A percentile compares a stretch with the other conserved stretches of the same genome.
Conservation (phyloP, 805 yeast species). For the Myxozyma sirexii region DNA sequence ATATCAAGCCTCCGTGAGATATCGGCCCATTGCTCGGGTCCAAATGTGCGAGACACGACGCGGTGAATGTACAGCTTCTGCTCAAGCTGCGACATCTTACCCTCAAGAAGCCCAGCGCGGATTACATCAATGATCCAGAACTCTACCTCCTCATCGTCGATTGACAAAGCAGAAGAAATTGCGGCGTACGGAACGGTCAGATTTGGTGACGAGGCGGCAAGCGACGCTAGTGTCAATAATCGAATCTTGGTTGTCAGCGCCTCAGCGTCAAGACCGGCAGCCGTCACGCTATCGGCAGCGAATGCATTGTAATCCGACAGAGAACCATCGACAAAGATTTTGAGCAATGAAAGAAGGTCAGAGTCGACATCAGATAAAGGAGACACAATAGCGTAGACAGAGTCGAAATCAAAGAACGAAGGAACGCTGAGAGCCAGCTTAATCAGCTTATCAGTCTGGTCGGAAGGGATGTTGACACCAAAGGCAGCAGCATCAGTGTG, state of each 20-base stretch:
- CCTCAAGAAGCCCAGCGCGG: constrained; percentile 48
- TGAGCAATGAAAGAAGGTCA: constrained; percentile 38
- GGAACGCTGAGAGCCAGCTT: constrained; percentile 16
- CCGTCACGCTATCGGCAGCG: constrained; percentile 6
- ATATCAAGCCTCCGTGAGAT: constrained; percentile 41
- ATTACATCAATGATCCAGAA: constrained; percentile 47
- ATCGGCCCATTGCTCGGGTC: constrained; percentile 45
- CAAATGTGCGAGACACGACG: constrained; percentile 44
- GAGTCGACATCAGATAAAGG: constrained; percentile 11
- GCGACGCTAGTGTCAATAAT: constrained; percentile 32
- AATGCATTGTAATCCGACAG: constrained; percentile 27
- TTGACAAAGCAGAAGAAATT: constrained; percentile 41
- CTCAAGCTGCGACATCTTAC: constrained; percentile 48
- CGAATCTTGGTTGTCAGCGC: constrained; percentile 33
- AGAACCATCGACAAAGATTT: constrained; percentile 36
- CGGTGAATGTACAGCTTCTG: constrained; percentile 45
- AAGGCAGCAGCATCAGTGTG: constrained; percentile 30
- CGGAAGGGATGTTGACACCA: constrained; percentile 8
- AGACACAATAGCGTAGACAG: constrained; percentile 3
- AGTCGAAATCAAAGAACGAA: constrained; percentile 26
- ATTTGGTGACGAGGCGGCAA: constrained; percentile 29
- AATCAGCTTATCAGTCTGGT: constrained; percentile 9
- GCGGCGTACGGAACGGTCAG: constrained; percentile 40
- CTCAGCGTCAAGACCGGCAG: constrained; percentile 21
- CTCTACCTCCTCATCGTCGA: constrained; percentile 44